These are phyloP conservation scores for Fabrea salina DNA, from an alignment of 169 alveolate species.

Conservation along the genomic window DNA sequence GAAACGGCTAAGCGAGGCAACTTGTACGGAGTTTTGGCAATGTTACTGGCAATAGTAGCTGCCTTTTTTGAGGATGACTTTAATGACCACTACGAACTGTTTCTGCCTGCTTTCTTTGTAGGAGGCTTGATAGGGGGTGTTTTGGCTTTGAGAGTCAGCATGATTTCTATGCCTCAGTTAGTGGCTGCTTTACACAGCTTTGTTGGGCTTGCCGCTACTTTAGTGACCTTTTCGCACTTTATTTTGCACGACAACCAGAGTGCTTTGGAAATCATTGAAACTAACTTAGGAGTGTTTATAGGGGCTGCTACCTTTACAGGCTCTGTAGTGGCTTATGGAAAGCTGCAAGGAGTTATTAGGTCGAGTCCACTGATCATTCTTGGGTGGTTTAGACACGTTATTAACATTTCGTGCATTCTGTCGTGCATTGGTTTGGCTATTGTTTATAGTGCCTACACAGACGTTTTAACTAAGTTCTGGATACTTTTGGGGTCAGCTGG, in stretches of 20 bases:
- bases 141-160: conserved; percentile 71
- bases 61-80: conserved; percentile 47
- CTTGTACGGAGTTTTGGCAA: conserved; percentile 80
- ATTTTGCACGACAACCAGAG: background rate
- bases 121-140: conserved; percentile 48
- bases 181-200: conserved; percentile 94
- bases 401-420: conserved; percentile 52
- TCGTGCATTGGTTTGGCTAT: conserved; percentile 56
- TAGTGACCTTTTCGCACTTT: conserved; percentile 79
- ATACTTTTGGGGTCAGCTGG: conserved; percentile 52
- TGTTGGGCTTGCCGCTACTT: conserved; percentile 94
- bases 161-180: conserved; percentile 88
- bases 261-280: conserved; percentile 56
- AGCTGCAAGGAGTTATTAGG: conserved; percentile 83
- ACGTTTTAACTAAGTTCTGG: conserved; percentile 39
- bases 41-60: conserved; percentile 75
- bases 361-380: conserved; percentile 75
- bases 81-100: conserved; percentile 3
- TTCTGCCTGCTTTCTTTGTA: conserved; percentile 35
- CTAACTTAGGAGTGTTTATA: conserved; percentile 82
- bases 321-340: conserved; percentile 90
- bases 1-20: conserved; percentile 87
- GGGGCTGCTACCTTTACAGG: conserved; percentile 94
- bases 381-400: conserved; percentile 60
- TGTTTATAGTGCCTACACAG: conserved; percentile 36